Base-by-base conservation (phyloP, 2,329 filamentous ascomycete species). In the Ophidiomyces ophidiicola region DNA sequence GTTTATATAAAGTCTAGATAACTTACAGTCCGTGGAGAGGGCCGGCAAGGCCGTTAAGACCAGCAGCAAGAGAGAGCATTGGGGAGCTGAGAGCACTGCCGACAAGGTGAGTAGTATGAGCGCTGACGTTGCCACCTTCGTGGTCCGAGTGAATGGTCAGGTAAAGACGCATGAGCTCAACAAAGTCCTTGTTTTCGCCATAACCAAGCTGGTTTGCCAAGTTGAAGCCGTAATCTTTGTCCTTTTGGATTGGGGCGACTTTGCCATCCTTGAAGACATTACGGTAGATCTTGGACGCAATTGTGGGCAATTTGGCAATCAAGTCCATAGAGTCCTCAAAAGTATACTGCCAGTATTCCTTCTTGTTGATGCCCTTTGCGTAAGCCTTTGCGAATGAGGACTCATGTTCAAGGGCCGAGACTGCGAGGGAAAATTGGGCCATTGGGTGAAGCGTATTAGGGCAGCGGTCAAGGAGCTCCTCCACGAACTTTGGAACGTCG, bases 231-330 rank as follows among this genome's bases (percentile, higher is more conserved):
- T 94, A 98, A 64, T 98, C 90, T 82, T 96, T 90, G 72, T 96
- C 88, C 76, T 94, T 92, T 75, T 96, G 80, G 64, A 94, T 77
- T 41, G 86, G 65, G 45, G 85, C 83, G 53, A 98, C 88, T 80
- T 96, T 96, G 71, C 90, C 90, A 61, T 93, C 90, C 80, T 96
- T 94, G 84, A 93, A 98, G 65, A 96, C 81, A 67, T 98, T 98
- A 74, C 93, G 90, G 80, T 98, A 98, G 76, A 98, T 98, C 71
- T 86, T 85, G 49, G 90, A 74, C 50, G 90, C 90, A 58, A 98
- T 94, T 64, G 85, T 94, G 63, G 90, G 90, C 56, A 98, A 83
- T 80, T 96, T 96, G 61, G 90, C 90, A 64, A 98, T 98, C 64
- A 98, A 74, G 70, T 98, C 88, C 88, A 98, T 96, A 47, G 87